Conservation (phyloP, 108 stramenopile genomes). For the Cyclotella sp. region DNA sequence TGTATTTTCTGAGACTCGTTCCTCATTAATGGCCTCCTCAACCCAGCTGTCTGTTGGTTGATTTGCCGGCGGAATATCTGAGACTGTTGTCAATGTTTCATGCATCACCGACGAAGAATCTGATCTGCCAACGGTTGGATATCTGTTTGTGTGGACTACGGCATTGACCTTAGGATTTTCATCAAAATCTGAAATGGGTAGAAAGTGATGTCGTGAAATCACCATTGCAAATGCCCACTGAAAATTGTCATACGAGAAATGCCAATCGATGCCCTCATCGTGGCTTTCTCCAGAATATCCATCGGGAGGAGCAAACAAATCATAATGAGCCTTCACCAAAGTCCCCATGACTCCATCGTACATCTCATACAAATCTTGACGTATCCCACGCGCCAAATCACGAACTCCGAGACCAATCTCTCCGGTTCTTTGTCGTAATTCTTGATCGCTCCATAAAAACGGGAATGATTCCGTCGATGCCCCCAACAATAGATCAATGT, state of each 20-base stretch:
- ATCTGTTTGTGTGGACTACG: not conserved
- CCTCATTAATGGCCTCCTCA: conserved; percentile 56
- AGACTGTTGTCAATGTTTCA: conserved; percentile 37
- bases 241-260: conserved; percentile 75
- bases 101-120: conserved; percentile 30
- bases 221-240: conserved; percentile 90
- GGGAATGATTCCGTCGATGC: conserved; percentile 62
- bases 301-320: conserved; percentile 61
- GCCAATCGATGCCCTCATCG: conserved; percentile 59
- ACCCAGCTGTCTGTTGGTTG: conserved; percentile 59
- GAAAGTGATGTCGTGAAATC: conserved; percentile 85
- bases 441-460: conserved; percentile 67
- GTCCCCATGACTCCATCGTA: conserved; percentile 60
- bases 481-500: conserved; percentile 60
- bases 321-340: conserved; percentile 59
- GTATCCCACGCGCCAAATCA: conserved; percentile 61
- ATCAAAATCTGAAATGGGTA: conserved; percentile 69
- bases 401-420: conserved; percentile 56
- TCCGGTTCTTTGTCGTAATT: conserved; percentile 35
- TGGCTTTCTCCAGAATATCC: conserved; percentile 17
- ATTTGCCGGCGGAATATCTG: conserved; percentile 54
- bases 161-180: not conserved
- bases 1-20: conserved; percentile 57
- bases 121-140: not conserved
- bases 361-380: conserved; percentile 71